A percentile compares a stretch with the other conserved stretches of the same genome.
phyloP scores from a whole-genome alignment of 202 grass and related monocot species.

The Panicum hallii region DNA sequence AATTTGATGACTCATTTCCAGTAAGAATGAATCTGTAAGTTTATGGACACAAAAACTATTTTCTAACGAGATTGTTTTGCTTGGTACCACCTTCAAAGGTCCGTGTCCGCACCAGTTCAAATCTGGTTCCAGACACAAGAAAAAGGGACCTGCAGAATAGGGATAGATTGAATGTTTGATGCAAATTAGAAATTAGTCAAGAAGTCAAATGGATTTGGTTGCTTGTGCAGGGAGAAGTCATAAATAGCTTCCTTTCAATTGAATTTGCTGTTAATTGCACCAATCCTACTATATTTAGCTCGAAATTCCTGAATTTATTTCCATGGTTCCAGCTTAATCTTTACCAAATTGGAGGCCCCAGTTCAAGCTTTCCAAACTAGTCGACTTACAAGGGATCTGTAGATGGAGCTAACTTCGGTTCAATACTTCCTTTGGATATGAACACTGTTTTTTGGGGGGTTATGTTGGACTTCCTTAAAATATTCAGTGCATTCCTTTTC shows the following conservation, averaged over 20 bases:
- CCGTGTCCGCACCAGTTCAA: not conserved
- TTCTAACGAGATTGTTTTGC: not conserved
- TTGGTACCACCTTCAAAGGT: conserved; percentile 6
- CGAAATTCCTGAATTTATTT: not conserved
- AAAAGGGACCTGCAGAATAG: not conserved
- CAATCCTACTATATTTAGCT: not conserved
- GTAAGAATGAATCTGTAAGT: conserved; percentile 13
- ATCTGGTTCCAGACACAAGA: not conserved
- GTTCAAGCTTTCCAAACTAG: conserved; percentile 1
- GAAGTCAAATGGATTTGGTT: not conserved
- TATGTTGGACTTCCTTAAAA: conserved; percentile 19
- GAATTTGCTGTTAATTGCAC: not conserved
- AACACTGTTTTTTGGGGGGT: not conserved
- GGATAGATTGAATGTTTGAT: not conserved
- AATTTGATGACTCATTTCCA: not conserved
- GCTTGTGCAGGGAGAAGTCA: not conserved
- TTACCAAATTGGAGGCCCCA: conserved; percentile 21
- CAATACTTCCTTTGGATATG: not conserved
- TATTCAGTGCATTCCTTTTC: not conserved
- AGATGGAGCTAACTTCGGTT: not conserved
- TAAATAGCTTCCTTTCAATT: not conserved
- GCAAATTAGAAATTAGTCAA: not conserved
- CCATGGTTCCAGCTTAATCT: conserved; percentile 17
- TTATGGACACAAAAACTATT: conserved; percentile 1
- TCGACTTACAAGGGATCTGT: not conserved